These are phyloP conservation scores for Gnomoniopsis sp. DNA, from an alignment of 2,329 filamentous ascomycete species.

Conservation along the genomic window DNA sequence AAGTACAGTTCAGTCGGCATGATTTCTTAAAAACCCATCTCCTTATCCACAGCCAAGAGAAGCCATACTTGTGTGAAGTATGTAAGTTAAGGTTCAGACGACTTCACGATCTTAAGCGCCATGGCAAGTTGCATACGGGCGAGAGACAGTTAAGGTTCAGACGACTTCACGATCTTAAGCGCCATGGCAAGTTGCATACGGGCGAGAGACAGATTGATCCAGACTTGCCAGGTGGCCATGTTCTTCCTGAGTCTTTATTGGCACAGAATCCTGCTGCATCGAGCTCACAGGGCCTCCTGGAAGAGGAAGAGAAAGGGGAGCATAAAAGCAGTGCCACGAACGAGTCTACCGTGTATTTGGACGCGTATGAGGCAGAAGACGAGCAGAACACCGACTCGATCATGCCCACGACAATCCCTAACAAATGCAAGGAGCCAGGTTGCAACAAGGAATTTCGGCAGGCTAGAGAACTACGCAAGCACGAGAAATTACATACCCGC, in stretches of 20 bases:
- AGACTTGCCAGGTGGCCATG: no score
- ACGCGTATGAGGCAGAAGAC: neutral
- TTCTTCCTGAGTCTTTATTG: neutral
- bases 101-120: neutral
- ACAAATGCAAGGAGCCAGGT: constrained; percentile 69
- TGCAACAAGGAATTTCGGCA: constrained; percentile 94
- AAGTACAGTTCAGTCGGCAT: neutral
- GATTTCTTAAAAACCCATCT: neutral
- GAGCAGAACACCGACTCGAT: neutral
- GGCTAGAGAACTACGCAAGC: constrained; percentile 96
- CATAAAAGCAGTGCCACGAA: neutral
- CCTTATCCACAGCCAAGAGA: neutral
- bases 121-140: neutral
- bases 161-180: neutral
- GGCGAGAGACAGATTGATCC: no score
- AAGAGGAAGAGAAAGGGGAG: neutral
- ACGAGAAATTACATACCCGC: constrained; percentile 94
- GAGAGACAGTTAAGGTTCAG: neutral
- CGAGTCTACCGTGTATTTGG: neutral
- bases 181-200: neutral
- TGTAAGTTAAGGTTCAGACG: no score
- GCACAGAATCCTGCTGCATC: neutral
- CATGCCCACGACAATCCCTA: constrained; percentile 37
- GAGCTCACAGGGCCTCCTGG: neutral
- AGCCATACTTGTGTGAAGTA: no score